Evolutionary conservation across 73 alveolate species (phyloP).

Genomic region (Effrenium voratum): DNA sequence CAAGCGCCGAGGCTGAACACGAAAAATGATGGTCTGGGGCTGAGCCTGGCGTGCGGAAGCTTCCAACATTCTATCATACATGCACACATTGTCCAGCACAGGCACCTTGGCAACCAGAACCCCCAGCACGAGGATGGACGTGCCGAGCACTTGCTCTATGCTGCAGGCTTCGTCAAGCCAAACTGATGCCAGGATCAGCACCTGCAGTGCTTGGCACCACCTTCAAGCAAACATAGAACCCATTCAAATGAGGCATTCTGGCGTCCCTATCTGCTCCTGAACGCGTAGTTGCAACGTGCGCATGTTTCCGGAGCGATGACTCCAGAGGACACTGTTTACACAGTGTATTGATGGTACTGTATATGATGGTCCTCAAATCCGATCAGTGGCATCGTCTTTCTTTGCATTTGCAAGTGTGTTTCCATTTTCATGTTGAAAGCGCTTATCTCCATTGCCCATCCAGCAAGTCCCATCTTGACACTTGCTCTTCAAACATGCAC

Average conservation of each 20-base stretch:
- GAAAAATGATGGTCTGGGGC: too few species aligned
- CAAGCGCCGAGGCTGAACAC: too few species aligned
- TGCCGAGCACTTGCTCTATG: conserved; percentile 1
- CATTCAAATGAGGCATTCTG: neutral
- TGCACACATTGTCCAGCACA: too few species aligned
- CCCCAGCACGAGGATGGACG: conserved; percentile 35
- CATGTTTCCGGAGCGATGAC: too few species aligned
- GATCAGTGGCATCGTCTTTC: neutral
- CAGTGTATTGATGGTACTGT: neutral
- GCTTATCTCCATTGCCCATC: neutral
- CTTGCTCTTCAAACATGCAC: neutral
- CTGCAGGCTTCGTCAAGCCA: conserved; percentile 67
- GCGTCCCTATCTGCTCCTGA: too few species aligned
- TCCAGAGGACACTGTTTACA: too few species aligned
- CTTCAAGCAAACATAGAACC: neutral
- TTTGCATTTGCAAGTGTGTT: too few species aligned
- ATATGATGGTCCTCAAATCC: neutral
- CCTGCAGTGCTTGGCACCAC: neutral
- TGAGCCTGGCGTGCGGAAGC: too few species aligned
- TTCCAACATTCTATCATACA: too few species aligned
- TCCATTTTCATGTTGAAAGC: too few species aligned
- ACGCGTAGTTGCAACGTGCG: too few species aligned
- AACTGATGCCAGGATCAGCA: conserved; percentile 48
- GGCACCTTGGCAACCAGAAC: conserved; percentile 61
- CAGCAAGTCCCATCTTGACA: neutral